Evolutionary conservation across 345 rosid genomes (phyloP).

Genomic region (Luvunga scandens): DNA sequence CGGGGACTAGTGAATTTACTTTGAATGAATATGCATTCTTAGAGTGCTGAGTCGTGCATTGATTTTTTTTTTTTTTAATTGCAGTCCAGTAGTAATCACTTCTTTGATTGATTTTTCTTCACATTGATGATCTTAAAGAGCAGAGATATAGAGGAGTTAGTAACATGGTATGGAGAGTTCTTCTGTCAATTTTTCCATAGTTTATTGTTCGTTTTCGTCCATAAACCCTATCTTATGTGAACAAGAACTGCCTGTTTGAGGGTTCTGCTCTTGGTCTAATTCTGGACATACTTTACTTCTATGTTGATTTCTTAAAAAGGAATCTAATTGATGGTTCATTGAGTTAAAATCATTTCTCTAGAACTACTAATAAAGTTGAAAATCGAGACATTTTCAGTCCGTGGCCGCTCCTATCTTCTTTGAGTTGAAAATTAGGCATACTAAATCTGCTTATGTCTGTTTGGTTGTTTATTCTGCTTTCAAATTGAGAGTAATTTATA

Average conservation of each 20-base stretch:
- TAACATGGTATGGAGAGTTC: not conserved
- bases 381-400: not conserved
- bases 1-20: not conserved
- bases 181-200: not conserved
- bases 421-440: constrained; percentile 2
- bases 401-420: not conserved
- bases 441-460: not conserved
- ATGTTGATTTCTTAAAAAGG: not conserved
- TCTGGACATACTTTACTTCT: not conserved
- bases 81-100: not conserved
- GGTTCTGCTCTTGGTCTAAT: not conserved
- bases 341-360: not conserved
- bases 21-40: not conserved
- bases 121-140: not conserved
- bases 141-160: not conserved
- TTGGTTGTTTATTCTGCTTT: not conserved
- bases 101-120: not conserved
- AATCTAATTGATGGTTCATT: not conserved
- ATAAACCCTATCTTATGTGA: not conserved
- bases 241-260: not conserved
- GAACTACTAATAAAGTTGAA: not conserved
- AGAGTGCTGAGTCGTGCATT: not conserved
- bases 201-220: not conserved
- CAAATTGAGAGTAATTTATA: constrained; percentile 5
- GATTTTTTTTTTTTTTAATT: not conserved